Conservation (phyloP, 73 alveolate genomes). For the Stentor coeruleus region DNA sequence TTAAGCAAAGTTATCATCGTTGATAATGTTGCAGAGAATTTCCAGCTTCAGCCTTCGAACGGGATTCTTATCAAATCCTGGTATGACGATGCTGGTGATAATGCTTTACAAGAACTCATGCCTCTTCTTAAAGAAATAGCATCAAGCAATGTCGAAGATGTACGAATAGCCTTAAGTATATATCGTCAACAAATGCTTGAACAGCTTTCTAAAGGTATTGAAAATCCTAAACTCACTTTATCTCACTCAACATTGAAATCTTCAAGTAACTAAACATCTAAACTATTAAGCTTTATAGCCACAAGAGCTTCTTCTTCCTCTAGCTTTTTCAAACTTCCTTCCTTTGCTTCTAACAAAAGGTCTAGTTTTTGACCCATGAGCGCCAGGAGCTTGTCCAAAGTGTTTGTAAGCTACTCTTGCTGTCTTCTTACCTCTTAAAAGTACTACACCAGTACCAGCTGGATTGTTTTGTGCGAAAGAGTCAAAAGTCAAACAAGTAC, state of each 20-base stretch:
- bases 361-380: conserved; percentile 49
- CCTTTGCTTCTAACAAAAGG: conserved; percentile 53
- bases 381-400: conserved; percentile 87
- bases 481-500: conserved; percentile 87
- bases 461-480: conserved; percentile 76
- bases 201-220: conserved; percentile 46
- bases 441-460: conserved; percentile 55
- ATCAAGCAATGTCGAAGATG: conserved; percentile 65
- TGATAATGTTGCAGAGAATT: conserved; percentile 71
- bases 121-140: conserved; percentile 77
- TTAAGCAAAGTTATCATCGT: conserved; percentile 49
- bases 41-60: conserved; percentile 58
- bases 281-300: not conserved
- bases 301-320: conserved; percentile 32
- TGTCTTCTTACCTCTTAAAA: conserved; percentile 84
- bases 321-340: conserved; percentile 62
- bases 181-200: conserved; percentile 79
- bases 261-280: too few species aligned
- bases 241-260: too few species aligned
- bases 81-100: conserved; percentile 70
- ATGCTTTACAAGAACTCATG: conserved; percentile 75
- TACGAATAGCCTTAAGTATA: conserved; percentile 73
- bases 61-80: conserved; percentile 61
- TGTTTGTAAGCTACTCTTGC: conserved; percentile 83
- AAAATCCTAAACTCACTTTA: too few species aligned